A percentile compares a stretch with the other conserved stretches of the same genome.
phyloP scores from a whole-genome alignment of 345 rosid genomes.

The rapeseed (Brassica napus) region Da-Ae NC_063436.1:859501-860000 shows the following conservation, averaged over 20 bases:
- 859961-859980: not conserved
- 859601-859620: slow-evolving; percentile 9
- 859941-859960: not conserved
- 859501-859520: slow-evolving; percentile 25
- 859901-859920: not conserved
- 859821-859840: not conserved
- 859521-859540: slow-evolving; percentile 34
- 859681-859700: slow-evolving; percentile 21
- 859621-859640: not conserved
- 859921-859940: not conserved
- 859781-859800: slow-evolving; percentile 16
- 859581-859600: slow-evolving; percentile 33
- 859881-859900: not conserved
- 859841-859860: not conserved
- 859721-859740: slow-evolving; percentile 31
- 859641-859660: slow-evolving; percentile 30
- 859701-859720: slow-evolving; percentile 39
- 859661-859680: not conserved
- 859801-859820: not conserved
- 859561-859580: not conserved
- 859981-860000: not conserved
- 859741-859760: slow-evolving; percentile 28
- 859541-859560: slow-evolving; percentile 24
- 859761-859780: slow-evolving; percentile 42
- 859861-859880: not conserved